These are phyloP conservation scores for Colletotrichum sidae DNA, from an alignment of 2,329 filamentous ascomycete species.

Conservation along the genomic window DNA sequence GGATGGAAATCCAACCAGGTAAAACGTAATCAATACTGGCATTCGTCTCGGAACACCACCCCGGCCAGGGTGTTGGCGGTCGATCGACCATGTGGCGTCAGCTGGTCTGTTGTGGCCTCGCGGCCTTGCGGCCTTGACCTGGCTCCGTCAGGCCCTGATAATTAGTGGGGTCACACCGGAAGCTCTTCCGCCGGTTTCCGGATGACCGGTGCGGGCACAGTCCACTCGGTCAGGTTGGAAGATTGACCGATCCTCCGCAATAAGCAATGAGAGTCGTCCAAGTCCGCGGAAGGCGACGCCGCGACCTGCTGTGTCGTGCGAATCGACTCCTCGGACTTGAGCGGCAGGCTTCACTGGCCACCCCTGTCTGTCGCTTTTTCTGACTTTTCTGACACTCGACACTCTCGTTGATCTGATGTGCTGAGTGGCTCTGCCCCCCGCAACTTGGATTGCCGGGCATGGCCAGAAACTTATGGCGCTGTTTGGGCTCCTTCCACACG, in stretches of 20 bases:
- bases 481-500: not conserved
- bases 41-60: conserved; percentile 31
- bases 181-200: conserved; percentile 32
- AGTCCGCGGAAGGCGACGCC: too few species aligned
- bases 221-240: conserved; percentile 27
- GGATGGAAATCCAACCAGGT: conserved; percentile 34
- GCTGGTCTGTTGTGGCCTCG: conserved; percentile 20
- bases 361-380: conserved; percentile 14
- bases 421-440: conserved; percentile 26
- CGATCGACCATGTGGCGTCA: not conserved
- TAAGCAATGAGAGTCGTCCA: not conserved
- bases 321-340: conserved; percentile 1
- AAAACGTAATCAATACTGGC: conserved; percentile 25
- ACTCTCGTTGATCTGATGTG: conserved; percentile 13
- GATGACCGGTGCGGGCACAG: conserved; percentile 26
- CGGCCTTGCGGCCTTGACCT: conserved; percentile 18
- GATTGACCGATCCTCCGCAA: conserved; percentile 4
- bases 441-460: conserved; percentile 15
- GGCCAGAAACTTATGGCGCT: not conserved
- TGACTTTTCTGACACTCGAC: conserved; percentile 10
- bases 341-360: not conserved
- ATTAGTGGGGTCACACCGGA: conserved; percentile 18
- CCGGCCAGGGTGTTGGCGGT: conserved; percentile 3
- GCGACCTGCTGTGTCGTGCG: too few species aligned
- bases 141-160: not conserved